Conservation (phyloP, 768 basidiomycete genomes). For the Termitomyces titanicus region DNA sequence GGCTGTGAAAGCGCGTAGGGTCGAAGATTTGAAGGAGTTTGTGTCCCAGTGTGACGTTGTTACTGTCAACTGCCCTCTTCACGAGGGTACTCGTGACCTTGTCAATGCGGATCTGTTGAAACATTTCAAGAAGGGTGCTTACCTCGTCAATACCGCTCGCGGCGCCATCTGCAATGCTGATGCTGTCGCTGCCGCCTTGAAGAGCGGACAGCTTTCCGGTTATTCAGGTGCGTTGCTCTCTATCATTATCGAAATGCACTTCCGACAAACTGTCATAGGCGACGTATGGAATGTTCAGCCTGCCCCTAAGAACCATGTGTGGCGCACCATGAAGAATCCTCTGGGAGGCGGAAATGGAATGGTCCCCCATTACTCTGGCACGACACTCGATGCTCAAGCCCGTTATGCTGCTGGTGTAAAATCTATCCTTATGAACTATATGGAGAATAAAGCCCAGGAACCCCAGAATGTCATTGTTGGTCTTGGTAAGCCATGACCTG, state of each 20-base stretch:
- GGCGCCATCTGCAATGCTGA: slow-evolving; percentile 89
- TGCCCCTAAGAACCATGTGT: slow-evolving; percentile 80
- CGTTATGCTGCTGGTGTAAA: slow-evolving; percentile 77
- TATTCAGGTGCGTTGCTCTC: slow-evolving; percentile 38
- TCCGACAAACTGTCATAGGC: slow-evolving; percentile 22
- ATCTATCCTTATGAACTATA: slow-evolving; percentile 71
- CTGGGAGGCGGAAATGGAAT: slow-evolving; percentile 87
- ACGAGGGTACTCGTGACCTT: slow-evolving; percentile 79
- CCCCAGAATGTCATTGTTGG: slow-evolving; percentile 81
- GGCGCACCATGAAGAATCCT: slow-evolving; percentile 80
- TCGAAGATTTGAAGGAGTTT: slow-evolving; percentile 65
- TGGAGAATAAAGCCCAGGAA: slow-evolving; percentile 61
- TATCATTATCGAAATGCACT: not conserved
- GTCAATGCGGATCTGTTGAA: slow-evolving; percentile 78
- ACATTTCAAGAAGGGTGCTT: slow-evolving; percentile 90
- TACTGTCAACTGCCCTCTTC: slow-evolving; percentile 86
- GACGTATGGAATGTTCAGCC: slow-evolving; percentile 91
- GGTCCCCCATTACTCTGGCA: slow-evolving; percentile 85
- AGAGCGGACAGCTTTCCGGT: slow-evolving; percentile 71
- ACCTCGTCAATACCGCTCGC: slow-evolving; percentile 92
- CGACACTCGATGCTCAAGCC: slow-evolving; percentile 84
- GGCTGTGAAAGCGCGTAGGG: slow-evolving; percentile 66
- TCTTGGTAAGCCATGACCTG: slow-evolving; percentile 41
- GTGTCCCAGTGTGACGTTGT: slow-evolving; percentile 65
- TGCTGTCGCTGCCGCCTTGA: slow-evolving; percentile 72